Evolutionary conservation across 306 rosid species (phyloP).

Genomic region (Vicia sativa): DNA sequence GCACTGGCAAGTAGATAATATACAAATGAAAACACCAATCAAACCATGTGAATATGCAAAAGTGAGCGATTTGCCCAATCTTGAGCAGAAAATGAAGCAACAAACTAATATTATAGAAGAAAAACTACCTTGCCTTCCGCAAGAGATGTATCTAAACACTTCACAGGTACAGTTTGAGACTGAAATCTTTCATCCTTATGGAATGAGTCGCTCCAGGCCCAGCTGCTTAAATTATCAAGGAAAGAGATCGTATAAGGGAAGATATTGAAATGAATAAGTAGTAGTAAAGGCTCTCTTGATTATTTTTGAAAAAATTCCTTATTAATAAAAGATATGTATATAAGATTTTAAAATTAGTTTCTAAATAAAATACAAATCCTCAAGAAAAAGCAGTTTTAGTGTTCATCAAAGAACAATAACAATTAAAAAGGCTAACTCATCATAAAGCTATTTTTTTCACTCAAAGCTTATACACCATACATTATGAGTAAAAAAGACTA

Average conservation of each 20-base stretch:
- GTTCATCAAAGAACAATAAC: not conserved
- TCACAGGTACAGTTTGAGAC: conserved; percentile 49
- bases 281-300: not conserved
- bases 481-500: not conserved
- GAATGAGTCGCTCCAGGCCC: conserved; percentile 47
- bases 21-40: not conserved
- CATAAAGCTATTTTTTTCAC: not conserved
- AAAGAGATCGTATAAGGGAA: not conserved
- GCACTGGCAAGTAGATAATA: conserved; percentile 12
- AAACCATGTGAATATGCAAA: not conserved
- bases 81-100: not conserved
- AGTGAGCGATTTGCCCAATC: not conserved
- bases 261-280: conserved; percentile 3
- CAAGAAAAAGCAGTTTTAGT: conserved; percentile 3
- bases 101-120: not conserved
- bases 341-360: not conserved
- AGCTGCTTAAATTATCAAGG: conserved; percentile 41
- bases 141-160: conserved; percentile 58
- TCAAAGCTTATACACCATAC: not conserved
- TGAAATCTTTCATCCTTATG: conserved; percentile 57
- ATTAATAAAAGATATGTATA: not conserved
- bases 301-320: not conserved
- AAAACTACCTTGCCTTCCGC: conserved; percentile 67
- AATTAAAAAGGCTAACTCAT: not conserved
- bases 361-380: conserved; percentile 1